Evolutionary conservation across 495 filamentous ascomycete species (phyloP), one percentile per base, ranked within the genome.

Genomic region (Ramalina intermedia): DNA sequence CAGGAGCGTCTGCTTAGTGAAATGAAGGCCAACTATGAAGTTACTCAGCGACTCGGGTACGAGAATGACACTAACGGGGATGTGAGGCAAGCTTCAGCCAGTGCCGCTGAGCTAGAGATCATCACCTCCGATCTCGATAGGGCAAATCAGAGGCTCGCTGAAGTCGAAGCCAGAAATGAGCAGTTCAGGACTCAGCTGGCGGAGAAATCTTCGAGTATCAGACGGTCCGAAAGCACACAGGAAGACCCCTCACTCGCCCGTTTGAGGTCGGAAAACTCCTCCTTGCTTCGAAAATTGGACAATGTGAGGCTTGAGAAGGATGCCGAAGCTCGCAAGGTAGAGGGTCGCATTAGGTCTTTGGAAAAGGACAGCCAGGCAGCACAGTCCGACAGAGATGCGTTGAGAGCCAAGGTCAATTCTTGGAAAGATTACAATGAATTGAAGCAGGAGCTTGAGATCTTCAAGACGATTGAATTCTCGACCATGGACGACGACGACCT

Each of bases 391-490:
- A 72, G 82, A 38, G 81, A 85, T 43, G 66, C 69, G 38, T 68
- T 96, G 38, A 84, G 81, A 57, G 70, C 72, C 23, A 93, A 87
- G 62, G 74, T 96, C 17, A 79, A 85, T 45, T 90, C 85, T 58
- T 90, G 87, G 78, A 76, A 81, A 54, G 93, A 99, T 61, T 99
- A 99, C 58, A 87, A 94, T 35, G 88, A 96, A 51, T 81, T 98
- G 41, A 94, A 91, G 60, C 81, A 87, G 48, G 93, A 98, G 64
- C 73, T 98, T 21, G 91, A 96, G 55, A 87, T 98, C 41, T 75
- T 98, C 55, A 94, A 94, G 79, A 91, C 89, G 55, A 94, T 98
- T 52, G 91, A 98, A 61, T 95, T 98, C 58, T 80, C 89, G 0
- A 85, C 85, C 0, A 86, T 85, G 8, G 87, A 94, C 53, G 87